These are phyloP conservation scores for Acacia concinna DNA, from an alignment of 331 rosid genomes.

Conservation along the genomic window DNA sequence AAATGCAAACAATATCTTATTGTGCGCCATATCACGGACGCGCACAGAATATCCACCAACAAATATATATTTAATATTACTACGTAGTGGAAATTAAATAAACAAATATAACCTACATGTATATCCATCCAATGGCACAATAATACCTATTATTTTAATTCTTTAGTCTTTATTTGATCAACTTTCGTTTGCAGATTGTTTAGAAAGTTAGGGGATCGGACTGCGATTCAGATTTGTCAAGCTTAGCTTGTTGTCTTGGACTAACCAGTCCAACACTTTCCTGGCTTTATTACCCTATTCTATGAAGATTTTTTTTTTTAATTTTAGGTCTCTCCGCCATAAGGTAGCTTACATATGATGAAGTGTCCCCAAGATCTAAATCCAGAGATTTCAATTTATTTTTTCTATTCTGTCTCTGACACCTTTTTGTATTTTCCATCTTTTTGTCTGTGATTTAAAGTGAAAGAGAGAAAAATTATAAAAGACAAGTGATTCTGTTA, in stretches of 20 bases:
- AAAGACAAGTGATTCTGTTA: slow-evolving; percentile 31
- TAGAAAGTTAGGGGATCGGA: background rate
- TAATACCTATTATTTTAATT: background rate
- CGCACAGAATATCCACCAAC: background rate
- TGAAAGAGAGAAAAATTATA: background rate
- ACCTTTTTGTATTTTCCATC: slow-evolving; percentile 31
- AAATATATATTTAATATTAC: background rate
- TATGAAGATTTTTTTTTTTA: background rate
- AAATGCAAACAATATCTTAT: slow-evolving; percentile 8
- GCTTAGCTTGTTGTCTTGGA: slow-evolving; percentile 1
- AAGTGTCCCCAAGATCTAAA: slow-evolving; percentile 34
- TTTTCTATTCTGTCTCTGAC: slow-evolving; percentile 2
- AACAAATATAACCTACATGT: background rate
- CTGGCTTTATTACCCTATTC: background rate
- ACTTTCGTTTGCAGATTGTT: slow-evolving; percentile 30
- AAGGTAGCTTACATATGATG: slow-evolving; percentile 29
- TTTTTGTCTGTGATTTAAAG: slow-evolving; percentile 10
- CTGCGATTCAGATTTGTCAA: slow-evolving; percentile 26
- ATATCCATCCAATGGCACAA: slow-evolving; percentile 14
- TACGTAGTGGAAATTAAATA: background rate
- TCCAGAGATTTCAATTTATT: slow-evolving; percentile 27
- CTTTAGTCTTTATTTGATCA: background rate
- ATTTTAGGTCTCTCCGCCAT: slow-evolving; percentile 12
- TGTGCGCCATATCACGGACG: slow-evolving; percentile 8
- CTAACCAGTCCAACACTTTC: slow-evolving; percentile 36